A percentile compares a stretch with the other conserved stretches of the same genome.
phyloP scores from a whole-genome alignment of 1,284 basidiomycete species.

The Blastosporella zonata region DNA sequence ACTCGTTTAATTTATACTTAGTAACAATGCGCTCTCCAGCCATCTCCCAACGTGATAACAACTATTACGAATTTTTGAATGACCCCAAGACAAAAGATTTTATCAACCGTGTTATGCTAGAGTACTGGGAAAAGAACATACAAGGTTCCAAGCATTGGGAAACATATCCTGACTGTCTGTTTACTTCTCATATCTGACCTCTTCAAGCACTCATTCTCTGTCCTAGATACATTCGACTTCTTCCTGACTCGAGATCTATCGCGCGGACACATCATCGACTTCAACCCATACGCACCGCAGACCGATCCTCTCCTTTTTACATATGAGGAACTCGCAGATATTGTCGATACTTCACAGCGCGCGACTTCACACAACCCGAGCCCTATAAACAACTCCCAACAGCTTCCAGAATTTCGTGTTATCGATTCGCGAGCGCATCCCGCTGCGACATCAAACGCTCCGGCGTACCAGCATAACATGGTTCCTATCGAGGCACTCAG shows the following conservation, averaged over 20 bases:
- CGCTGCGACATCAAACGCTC: conserved; percentile 60
- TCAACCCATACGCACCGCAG: conserved; percentile 83
- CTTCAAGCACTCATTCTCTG: background rate
- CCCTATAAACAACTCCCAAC: background rate
- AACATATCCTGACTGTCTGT: conserved; percentile 61
- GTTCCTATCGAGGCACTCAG: conserved; percentile 85
- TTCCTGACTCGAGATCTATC: conserved; percentile 80
- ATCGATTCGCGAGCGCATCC: conserved; percentile 74
- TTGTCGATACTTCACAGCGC: conserved; percentile 28
- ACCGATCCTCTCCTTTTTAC: conserved; percentile 88
- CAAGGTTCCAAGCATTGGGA: conserved; percentile 50
- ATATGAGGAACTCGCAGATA: conserved; percentile 70
- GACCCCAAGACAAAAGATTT: conserved; percentile 51
- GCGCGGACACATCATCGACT: conserved; percentile 81
- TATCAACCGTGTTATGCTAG: conserved; percentile 52
- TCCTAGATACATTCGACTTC: conserved; percentile 80
- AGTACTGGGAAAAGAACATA: conserved; percentile 72
- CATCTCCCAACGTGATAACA: conserved; percentile 87
- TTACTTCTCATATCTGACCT: background rate
- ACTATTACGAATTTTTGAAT: conserved; percentile 87
- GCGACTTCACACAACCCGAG: background rate
- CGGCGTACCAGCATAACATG: conserved; percentile 87
- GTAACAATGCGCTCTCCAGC: conserved; percentile 39
- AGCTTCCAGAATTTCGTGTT: conserved; percentile 55
- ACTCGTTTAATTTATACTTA: background rate